Conservation (phyloP, 2,329 filamentous ascomycete genomes). For the Akanthomyces dipterigenus region DNA sequence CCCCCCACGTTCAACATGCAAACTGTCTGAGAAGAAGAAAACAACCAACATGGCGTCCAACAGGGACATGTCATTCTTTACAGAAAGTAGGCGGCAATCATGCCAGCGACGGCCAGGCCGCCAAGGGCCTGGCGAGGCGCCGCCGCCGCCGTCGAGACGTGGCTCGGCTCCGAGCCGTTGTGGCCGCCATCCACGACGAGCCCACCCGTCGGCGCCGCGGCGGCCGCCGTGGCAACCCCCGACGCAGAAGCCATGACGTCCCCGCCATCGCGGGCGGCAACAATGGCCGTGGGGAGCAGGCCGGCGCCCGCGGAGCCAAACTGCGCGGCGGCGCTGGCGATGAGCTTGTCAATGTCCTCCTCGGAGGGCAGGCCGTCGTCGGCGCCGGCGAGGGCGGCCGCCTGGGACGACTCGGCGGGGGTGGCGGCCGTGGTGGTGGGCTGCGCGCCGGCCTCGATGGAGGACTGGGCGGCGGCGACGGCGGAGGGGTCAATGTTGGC, state of each 20-base stretch:
- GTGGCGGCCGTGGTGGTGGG: slow-evolving; percentile 23
- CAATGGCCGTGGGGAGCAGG: neutral
- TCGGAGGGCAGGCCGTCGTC: slow-evolving; percentile 6
- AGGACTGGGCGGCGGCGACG: slow-evolving; percentile 6
- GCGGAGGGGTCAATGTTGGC: slow-evolving; percentile 35
- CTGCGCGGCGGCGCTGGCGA: neutral
- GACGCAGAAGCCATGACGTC: no score
- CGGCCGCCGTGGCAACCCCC: neutral
- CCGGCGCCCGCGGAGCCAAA: neutral
- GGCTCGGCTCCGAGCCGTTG: neutral
- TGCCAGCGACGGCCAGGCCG: slow-evolving; percentile 30
- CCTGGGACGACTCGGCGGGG: neutral
- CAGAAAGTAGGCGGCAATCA: slow-evolving; percentile 34
- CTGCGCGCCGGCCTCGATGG: slow-evolving; percentile 27
- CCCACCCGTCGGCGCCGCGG: neutral
- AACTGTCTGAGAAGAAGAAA: neutral
- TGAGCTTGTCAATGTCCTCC: slow-evolving; percentile 1
- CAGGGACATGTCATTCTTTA: slow-evolving; percentile 21
- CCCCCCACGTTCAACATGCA: neutral
- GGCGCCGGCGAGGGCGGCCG: neutral
- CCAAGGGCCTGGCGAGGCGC: slow-evolving; percentile 25
- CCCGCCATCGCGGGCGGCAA: neutral
- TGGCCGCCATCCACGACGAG: neutral
- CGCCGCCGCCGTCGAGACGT: slow-evolving; percentile 11
- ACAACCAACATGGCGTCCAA: no score